phyloP scores from a whole-genome alignment of 345 rosid genomes.

The Populus deltoides region DNA sequence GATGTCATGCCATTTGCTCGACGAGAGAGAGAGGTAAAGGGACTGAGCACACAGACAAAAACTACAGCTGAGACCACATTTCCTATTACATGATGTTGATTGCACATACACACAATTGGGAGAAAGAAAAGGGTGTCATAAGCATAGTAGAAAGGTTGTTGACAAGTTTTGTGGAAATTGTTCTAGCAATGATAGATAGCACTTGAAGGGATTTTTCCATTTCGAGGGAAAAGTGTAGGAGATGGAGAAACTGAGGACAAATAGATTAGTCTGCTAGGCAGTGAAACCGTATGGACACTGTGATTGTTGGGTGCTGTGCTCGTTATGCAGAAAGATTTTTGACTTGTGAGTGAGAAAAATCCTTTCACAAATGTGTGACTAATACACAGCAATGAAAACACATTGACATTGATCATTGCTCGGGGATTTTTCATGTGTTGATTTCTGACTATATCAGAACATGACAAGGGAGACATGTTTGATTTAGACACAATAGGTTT shows the following conservation, averaged over 20 bases:
- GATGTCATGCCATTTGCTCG: slow-evolving; percentile 21
- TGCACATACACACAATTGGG: not conserved
- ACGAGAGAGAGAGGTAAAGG: not conserved
- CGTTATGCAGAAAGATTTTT: too few relatives aligned
- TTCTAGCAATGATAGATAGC: not conserved
- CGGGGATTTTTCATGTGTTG: not conserved
- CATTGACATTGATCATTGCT: not conserved
- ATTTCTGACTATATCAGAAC: not conserved
- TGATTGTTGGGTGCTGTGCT: not conserved
- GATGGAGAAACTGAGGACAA: not conserved
- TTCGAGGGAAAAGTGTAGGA: not conserved
- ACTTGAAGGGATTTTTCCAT: not conserved
- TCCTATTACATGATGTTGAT: slow-evolving; percentile 31
- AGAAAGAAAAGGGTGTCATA: not conserved
- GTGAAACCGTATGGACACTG: not conserved
- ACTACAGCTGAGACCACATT: slow-evolving; percentile 10
- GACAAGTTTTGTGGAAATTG: not conserved
- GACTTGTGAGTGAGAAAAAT: not conserved
- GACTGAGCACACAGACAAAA: not conserved
- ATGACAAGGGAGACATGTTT: not conserved
- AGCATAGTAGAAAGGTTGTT: not conserved
- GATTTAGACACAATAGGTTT: slow-evolving; percentile 2
- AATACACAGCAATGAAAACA: not conserved
- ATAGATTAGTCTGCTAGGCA: not conserved
- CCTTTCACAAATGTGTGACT: not conserved